Base-by-base conservation (phyloP, 2,329 filamentous ascomycete species). In the Aspergillus sp. region DNA sequence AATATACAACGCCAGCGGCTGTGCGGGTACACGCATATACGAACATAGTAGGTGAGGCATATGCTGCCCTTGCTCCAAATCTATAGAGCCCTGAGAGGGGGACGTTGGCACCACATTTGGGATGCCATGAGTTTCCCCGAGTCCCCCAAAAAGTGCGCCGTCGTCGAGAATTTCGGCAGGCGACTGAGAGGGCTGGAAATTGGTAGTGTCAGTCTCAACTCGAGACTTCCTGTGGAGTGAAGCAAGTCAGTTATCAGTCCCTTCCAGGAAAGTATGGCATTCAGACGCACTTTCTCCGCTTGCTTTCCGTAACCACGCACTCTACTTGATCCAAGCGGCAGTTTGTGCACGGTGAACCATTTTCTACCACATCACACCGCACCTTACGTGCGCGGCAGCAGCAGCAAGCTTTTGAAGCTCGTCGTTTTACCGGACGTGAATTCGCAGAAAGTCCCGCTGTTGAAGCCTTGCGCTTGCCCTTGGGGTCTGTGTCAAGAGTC, bases 351-450 rank as follows among this genome's bases (percentile, higher is more conserved):
- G 91, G 91, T 44, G 88, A 88, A 49, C 89, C 89, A 73, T 86
- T 85, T 74, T 96, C 91, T 58, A 95, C 91, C 56, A 96, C 92
- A 78, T 97, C 93, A 79, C 93, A 97, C 57, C 93, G 86, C 43
- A 97, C 93, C 74, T 97, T 97, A 70, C 93, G 87, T 57, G 90
- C 87, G 68, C 93, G 85, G 76, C 93, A 96, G 67, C 89, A 91
- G 62, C 91, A 90, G 73, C 93, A 97, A 17, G 93, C 93, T 66
- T 93, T 90, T 9, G 92, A 91, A n/a, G 93, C 92, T 70, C 93
- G 85, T 69, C 92, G 84, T 77, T 96, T 97, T 53, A 88, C 85
- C 54, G 84, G 84, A 58, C 83, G 79, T 69, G 80, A 74, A 56
- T 77, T 74, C 61, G 77, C 77, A 54, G 82, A 77, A 45, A 87